These are phyloP conservation scores for Apodospora peruviana DNA, from an alignment of 495 filamentous ascomycete genomes.

Conservation along the genomic window DNA sequence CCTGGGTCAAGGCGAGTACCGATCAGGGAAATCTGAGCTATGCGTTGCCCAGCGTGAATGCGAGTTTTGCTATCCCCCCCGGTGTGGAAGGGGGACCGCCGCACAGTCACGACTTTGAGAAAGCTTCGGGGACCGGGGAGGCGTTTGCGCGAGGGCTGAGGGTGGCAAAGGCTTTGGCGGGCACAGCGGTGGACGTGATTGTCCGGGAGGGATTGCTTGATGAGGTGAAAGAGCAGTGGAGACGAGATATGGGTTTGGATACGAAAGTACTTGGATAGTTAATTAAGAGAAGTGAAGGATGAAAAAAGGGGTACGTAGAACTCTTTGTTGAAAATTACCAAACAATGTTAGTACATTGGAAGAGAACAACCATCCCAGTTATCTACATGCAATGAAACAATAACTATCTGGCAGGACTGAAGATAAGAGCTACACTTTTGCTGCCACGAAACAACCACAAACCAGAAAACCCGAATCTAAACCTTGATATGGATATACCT, in stretches of 20 bases:
- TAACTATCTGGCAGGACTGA: too few relatives aligned
- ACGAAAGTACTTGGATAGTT: too few relatives aligned
- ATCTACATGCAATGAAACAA: too few relatives aligned
- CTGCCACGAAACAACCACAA: too few relatives aligned
- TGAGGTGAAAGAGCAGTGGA: conserved; percentile 26
- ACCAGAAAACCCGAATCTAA: not conserved
- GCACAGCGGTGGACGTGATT: conserved; percentile 50
- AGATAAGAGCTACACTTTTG: too few relatives aligned
- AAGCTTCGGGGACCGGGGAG: conserved; percentile 46
- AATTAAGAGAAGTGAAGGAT: too few relatives aligned
- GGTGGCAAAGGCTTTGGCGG: conserved; percentile 49
- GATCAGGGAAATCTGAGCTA: conserved; percentile 63
- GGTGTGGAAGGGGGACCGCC: conserved; percentile 30
- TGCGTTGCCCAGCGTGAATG: conserved; percentile 55
- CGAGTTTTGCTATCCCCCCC: conserved; percentile 46
- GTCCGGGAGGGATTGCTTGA: conserved; percentile 35
- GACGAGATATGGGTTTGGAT: conserved; percentile 5
- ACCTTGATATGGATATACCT: conserved; percentile 21
- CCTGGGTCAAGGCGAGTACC: conserved; percentile 34
- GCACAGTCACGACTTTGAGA: conserved; percentile 56
- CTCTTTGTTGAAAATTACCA: too few relatives aligned
- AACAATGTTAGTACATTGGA: too few relatives aligned
- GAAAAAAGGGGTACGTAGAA: too few relatives aligned
- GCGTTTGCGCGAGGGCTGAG: conserved; percentile 45
- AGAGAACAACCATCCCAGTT: too few relatives aligned